A percentile compares a stretch with the other conserved stretches of the same genome.
phyloP scores from a whole-genome alignment of 2,329 filamentous ascomycete species.

The Trichoderma afroharzianum region DNA sequence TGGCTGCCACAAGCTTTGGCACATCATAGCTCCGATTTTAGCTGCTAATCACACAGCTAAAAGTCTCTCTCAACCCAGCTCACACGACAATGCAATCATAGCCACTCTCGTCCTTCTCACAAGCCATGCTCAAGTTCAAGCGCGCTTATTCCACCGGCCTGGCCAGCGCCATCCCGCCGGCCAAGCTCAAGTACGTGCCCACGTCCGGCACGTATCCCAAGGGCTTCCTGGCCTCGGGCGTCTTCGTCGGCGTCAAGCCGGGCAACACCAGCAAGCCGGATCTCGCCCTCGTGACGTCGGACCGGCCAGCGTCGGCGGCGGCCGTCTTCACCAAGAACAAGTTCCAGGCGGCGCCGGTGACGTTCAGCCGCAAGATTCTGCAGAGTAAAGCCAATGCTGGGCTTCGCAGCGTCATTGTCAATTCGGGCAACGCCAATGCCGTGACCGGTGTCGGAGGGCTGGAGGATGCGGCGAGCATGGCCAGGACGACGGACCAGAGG shows the following conservation, averaged over 20 bases:
- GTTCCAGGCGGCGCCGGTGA: conserved; percentile 94
- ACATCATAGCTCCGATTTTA: neutral
- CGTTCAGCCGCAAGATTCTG: conserved; percentile 72
- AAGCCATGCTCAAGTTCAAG: conserved; percentile 31
- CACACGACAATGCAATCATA: conserved; percentile 8
- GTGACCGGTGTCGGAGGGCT: conserved; percentile 88
- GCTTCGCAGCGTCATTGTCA: conserved; percentile 80
- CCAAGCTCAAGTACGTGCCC: conserved; percentile 89
- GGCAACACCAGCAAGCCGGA: conserved; percentile 90
- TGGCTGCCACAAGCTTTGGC: neutral
- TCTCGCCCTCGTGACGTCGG: conserved; percentile 82
- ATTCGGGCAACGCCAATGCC: conserved; percentile 95
- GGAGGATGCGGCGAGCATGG: conserved; percentile 86
- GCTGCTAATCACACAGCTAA: neutral
- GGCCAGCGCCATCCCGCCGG: conserved; percentile 56
- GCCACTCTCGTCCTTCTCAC: neutral
- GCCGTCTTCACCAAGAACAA: conserved; percentile 98
- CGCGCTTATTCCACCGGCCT: conserved; percentile 34
- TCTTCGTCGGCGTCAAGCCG: conserved; percentile 89
- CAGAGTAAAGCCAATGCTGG: conserved; percentile 63
- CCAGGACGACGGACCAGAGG: conserved; percentile 66
- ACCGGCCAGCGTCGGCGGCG: conserved; percentile 78
- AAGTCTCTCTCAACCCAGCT: neutral
- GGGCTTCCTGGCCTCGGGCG: conserved; percentile 82
- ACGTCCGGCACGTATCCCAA: conserved; percentile 81